Conservation (phyloP, 805 yeast genomes). For the Yueomyces sinensis region DNA sequence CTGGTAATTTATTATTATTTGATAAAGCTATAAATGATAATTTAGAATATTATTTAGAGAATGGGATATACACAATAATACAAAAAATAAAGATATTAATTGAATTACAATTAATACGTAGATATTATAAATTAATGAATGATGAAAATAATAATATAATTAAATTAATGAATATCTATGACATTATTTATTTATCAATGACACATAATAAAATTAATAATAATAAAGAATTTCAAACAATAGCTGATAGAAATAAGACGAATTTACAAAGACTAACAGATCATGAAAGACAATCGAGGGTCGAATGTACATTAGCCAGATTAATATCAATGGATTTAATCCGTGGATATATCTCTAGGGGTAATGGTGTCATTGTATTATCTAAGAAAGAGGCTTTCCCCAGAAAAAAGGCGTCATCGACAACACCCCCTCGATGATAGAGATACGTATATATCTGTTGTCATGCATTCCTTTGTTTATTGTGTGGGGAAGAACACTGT, state of each 20-base stretch:
- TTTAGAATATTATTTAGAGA: not conserved
- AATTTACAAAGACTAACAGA: not conserved
- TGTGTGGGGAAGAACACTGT: no score
- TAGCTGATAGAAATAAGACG: no score
- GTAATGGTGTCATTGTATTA: not conserved
- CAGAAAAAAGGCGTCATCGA: no score
- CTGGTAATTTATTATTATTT: not conserved
- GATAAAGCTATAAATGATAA: not conserved
- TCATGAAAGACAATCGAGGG: not conserved
- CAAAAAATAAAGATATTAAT: not conserved
- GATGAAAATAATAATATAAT: not conserved
- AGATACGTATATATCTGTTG: no score
- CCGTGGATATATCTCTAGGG: not conserved
- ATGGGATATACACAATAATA: not conserved
- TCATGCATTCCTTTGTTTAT: no score
- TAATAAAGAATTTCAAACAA: no score
- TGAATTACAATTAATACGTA: not conserved
- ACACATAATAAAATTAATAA: no score
- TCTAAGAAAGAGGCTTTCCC: not conserved
- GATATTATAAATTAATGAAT: not conserved
- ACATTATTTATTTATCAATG: no score
- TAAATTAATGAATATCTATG: not conserved
- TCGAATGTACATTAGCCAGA: not conserved
- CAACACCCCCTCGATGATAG: no score
- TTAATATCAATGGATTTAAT: not conserved